Evolutionary conservation across 139 green algal species (phyloP).

Genomic region (Auxenochlorella protothecoides): DNA sequence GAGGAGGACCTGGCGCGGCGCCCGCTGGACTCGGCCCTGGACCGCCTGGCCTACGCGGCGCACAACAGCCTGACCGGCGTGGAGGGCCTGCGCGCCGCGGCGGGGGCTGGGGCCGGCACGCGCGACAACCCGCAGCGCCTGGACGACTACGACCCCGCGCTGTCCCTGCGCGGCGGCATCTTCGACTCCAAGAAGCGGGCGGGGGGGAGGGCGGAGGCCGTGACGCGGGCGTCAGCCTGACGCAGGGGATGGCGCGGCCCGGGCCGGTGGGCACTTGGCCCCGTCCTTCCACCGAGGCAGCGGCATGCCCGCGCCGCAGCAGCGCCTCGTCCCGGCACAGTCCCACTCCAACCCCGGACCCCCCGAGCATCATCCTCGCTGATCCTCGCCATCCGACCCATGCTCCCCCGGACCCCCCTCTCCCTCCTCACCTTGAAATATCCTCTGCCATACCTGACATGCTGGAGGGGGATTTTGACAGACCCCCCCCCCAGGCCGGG

Average conservation of each 20-base stretch:
- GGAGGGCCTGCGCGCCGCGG: conserved; percentile 43
- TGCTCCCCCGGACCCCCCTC: no score
- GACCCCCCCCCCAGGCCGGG: no score
- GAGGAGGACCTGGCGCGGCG: conserved; percentile 31
- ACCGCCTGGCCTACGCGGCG: conserved; percentile 44
- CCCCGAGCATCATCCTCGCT: no score
- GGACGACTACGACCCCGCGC: conserved; percentile 3
- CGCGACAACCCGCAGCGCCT: conserved; percentile 49
- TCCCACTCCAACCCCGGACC: no score
- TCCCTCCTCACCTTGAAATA: no score
- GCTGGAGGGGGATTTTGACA: no score
- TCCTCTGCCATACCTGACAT: no score
- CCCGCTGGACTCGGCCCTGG: conserved; percentile 24
- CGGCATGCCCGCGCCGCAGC: not conserved
- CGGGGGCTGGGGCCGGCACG: conserved; percentile 59
- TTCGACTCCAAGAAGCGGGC: conserved; percentile 12
- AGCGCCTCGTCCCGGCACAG: not conserved
- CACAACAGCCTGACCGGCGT: conserved; percentile 52
- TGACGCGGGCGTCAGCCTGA: not conserved
- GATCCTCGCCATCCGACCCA: no score
- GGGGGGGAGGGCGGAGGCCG: not conserved
- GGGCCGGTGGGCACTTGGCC: no score
- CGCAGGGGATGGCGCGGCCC: not conserved
- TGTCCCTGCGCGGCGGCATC: conserved; percentile 6
- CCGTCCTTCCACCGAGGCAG: not conserved